Evolutionary conservation across 1,139 yeast genomes (phyloP).

Genomic region (Sugiyamaella paludigena): DNA sequence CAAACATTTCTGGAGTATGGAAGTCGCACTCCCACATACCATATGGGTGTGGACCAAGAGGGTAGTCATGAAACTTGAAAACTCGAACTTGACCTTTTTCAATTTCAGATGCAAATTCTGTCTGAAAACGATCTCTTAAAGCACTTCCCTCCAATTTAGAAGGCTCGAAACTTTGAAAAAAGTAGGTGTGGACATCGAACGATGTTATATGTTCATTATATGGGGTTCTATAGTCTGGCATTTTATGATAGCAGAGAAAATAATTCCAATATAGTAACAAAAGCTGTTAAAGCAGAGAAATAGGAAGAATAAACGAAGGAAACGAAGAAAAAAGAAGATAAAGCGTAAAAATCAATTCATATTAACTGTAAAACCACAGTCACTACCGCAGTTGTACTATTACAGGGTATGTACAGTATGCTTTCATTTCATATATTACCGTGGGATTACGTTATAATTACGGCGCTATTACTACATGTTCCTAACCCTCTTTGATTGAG

Average conservation of each 20-base stretch:
- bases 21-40: conserved; percentile 45
- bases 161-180: conserved; percentile 41
- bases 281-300: too few relatives aligned
- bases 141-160: conserved; percentile 42
- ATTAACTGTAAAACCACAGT: too few relatives aligned
- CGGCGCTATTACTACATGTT: not conserved
- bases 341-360: too few relatives aligned
- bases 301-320: too few relatives aligned
- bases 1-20: conserved; percentile 36
- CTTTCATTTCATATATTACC: too few relatives aligned
- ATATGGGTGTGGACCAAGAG: conserved; percentile 58
- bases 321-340: too few relatives aligned
- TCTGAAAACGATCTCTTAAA: conserved; percentile 44
- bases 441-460: not conserved
- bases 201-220: conserved; percentile 20
- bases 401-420: too few relatives aligned
- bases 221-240: conserved; percentile 4
- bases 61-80: conserved; percentile 48
- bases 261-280: too few relatives aligned
- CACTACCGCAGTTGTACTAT: too few relatives aligned
- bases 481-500: not conserved
- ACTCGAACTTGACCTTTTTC: conserved; percentile 46
- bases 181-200: conserved; percentile 58
- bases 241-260: not conserved
- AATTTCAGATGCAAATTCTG: conserved; percentile 49